Base-by-base conservation (phyloP, 2,329 filamentous ascomycete species). In the Fonsecaea erecta region DNA sequence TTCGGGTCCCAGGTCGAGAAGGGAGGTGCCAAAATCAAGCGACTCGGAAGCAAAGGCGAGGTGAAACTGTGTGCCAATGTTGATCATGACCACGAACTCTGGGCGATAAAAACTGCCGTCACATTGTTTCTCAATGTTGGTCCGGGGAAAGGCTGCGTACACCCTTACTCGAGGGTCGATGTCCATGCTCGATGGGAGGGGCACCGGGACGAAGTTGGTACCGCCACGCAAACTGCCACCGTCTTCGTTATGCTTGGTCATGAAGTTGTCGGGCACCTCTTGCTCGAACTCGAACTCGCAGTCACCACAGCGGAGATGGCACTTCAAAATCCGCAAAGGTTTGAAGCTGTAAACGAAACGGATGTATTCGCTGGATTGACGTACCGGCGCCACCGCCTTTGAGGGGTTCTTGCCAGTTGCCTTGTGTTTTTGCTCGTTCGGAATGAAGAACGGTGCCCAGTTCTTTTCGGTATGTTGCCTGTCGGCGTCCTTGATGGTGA, bases 391-490 rank as follows among this genome's bases (percentile, higher is more conserved):
- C 21, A 52, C 53, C 43, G 46, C 65, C 21, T 43, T 58, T 16
- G 57, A 56, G 63, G 46, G 58, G 34, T 40, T 40, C 16, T 60
- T 62, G 30, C 48, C 62, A 54, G 62, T 48, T 7, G 52, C 6
- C 1, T 26, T 52, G 8, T 54, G 53, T 14, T 57, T 53, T 53
- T 69, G 53, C n/a, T 67, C 52, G 30, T 67, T 35, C 24, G 64
- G 64, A 9, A 68, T 62, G 35, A 73, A 71, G 59, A 73, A 73
- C 3, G 71, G 71, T 37, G 69, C 68, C 71, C 71, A 73, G 43
- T 72, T 71, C 63, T 72, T 73, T 59, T 73, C 71, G 24, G 58
- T 57, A 8, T 60, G 52, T 32, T 52, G 51, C 28, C 64, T 59
- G 14, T 68, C 68, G 24, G 55, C 58, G 56, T 68, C 63, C 18